Evolutionary conservation across 164 flowering plant genomes (phyloP), one percentile per base, ranked within the genome.

Genomic region (Piper longum): DNA sequence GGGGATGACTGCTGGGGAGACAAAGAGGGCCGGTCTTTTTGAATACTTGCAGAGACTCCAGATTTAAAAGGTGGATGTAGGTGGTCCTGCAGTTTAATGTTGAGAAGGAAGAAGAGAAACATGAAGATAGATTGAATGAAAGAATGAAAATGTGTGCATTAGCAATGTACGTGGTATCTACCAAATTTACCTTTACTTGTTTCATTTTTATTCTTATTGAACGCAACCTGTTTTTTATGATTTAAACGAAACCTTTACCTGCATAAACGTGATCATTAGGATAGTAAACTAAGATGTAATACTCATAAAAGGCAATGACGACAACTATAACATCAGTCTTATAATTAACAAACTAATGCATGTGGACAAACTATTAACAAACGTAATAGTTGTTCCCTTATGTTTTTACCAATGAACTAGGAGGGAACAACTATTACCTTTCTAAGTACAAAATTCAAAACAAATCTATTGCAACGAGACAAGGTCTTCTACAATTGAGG

Each of bases 1-100:
- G 77, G 87, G 54, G 95, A 82, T 62, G 96, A 86, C 64, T 84
- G 80, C 66, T 73, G 58, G 63, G 97, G 96, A 62, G 98, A 90
- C 73, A 80, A 68, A 44, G 91, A 74, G 43, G 42, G 72, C 67
- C 80, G 79, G 62, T 75, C 74, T 75, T 83, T 91, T 5, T 65
- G 57, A 62, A 76, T 55, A 62, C 79, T 65, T 39, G 85, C 69
- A 54, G 87, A 56, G 26, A 69, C 42, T 64, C 81, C 82, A 65
- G 85, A 9, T 75, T 76, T 91, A 57, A 62, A 26, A 64, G 45
- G 69, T 61, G 59, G 85, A 68, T 73, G 83, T 91, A 62, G 78
- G 80, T 60, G 83, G 83, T 55, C 78, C 81, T 65, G 77, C 78
- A 63, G 70, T 72, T 65, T 79, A 56, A 76, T 68, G 64, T 58